Evolutionary conservation across 176 grass and related monocot species (phyloP).

Genomic region (Rhynchospora tenuis): DNA sequence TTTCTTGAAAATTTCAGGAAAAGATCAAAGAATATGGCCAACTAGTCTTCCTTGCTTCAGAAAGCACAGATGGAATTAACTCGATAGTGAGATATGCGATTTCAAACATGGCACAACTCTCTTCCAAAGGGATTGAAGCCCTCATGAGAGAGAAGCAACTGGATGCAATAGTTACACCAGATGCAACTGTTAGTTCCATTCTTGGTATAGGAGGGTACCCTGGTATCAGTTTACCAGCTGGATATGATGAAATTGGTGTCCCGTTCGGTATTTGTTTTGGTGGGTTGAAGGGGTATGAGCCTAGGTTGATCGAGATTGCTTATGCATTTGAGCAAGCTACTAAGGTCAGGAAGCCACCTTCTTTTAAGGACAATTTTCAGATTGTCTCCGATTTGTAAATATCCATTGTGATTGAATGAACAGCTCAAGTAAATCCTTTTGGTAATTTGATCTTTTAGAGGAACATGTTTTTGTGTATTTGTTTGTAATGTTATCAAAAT

Average conservation of each 20-base stretch:
- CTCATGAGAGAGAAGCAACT: conserved; percentile 34
- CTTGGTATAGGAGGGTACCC: conserved; percentile 54
- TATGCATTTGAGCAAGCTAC: conserved; percentile 59
- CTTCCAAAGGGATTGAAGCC: conserved; percentile 31
- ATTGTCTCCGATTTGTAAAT: no score
- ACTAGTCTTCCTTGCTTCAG: conserved; percentile 24
- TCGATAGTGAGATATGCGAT: conserved; percentile 18
- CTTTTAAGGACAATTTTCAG: not conserved
- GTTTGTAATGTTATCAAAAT: no score
- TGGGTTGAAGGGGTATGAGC: conserved; percentile 50
- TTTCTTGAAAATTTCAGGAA: conserved; percentile 34
- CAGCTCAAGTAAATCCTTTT: no score
- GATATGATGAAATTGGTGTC: conserved; percentile 26
- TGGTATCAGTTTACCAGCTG: conserved; percentile 52
- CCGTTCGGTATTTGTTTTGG: conserved; percentile 58
- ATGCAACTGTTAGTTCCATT: not conserved
- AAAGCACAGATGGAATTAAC: conserved; percentile 40
- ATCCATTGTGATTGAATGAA: no score
- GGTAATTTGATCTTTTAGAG: no score
- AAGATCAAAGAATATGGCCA: conserved; percentile 43
- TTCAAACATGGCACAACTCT: conserved; percentile 34
- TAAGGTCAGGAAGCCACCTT: conserved; percentile 30
- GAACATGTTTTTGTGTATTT: no score
- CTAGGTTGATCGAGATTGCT: conserved; percentile 50
- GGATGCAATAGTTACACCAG: conserved; percentile 34